Evolutionary conservation across 441 rosid genomes (phyloP), one percentile per base, ranked within the genome.

Genomic region (Cnidoscolus chayamansa): DNA sequence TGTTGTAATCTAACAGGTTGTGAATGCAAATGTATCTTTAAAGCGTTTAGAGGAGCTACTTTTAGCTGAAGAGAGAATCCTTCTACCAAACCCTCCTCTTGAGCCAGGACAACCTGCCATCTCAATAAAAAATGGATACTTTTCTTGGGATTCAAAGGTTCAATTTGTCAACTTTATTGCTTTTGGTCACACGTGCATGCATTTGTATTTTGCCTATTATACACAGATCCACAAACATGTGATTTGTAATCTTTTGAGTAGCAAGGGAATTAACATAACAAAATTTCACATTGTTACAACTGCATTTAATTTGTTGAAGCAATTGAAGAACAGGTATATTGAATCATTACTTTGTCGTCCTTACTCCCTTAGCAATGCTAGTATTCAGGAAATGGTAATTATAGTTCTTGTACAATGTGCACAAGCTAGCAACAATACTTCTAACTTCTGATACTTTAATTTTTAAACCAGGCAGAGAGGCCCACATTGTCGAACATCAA

Each of bases 121-220:
- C 73, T 88, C 94, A 67, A 90, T 96, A 60, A 91, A 82, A 78
- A 82, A 92, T 81, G 99, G 99, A 75, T 80, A 72, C 80, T 96
- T 96, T 82, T 87, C 98, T 40, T 96, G 99, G 99, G 98, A 96
- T 85, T 80, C 93, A 45, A 88, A 89, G 99, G 99, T 96, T 65
- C 20, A 12, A n/a, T 32, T 66, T 45, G 63, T 66, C 50, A 40
- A 25, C 25, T 69, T 62, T 16, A 0, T 5, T 55, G 60, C 74
- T 63, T 61, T 59, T 51, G 6, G 19, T 67, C 43, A 35, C 40
- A 15, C 11, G 10, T 50, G 3, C 37, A 2, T 61, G 25, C 40
- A n/a, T n/a, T n/a, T n/a, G 9, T 58, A 19, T 72, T 57, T 63
- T 50, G 49, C 37, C 54, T 68, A 37, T 25, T 62, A 15, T 4